Conservation (phyloP, 1,284 basidiomycete genomes). For the Hemileia vastatrix region DNA sequence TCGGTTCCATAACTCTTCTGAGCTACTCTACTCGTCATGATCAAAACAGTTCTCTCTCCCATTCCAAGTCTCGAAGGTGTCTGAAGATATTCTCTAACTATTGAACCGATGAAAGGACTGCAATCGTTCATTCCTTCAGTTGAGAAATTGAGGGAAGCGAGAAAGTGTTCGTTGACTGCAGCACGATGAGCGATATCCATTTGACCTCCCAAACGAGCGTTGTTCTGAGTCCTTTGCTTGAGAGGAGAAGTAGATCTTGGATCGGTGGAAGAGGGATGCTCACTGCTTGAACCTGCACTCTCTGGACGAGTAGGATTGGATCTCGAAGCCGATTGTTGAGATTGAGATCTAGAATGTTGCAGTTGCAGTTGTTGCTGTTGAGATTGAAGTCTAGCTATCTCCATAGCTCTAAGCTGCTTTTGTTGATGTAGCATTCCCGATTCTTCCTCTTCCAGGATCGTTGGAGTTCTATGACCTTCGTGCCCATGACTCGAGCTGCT, state of each 20-base stretch:
- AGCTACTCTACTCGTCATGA: constrained; percentile 91
- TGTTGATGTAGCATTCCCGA: constrained; percentile 16
- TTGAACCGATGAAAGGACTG: constrained; percentile 32
- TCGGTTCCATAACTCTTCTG: constrained; percentile 95
- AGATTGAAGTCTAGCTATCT: neutral
- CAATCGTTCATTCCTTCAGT: constrained; percentile 31
- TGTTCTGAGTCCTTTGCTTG: neutral
- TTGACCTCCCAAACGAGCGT: too few relatives aligned
- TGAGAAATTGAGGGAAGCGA: constrained; percentile 22
- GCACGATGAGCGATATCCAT: too few relatives aligned
- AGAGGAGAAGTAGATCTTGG: constrained; percentile 18
- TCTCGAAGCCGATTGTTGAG: constrained; percentile 18
- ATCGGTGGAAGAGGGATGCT: constrained; percentile 24
- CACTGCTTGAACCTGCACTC: constrained; percentile 20
- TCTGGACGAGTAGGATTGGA: neutral
- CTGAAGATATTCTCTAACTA: constrained; percentile 58
- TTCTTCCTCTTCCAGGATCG: constrained; percentile 38
- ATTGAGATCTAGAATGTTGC: constrained; percentile 11
- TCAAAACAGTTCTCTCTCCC: constrained; percentile 83
- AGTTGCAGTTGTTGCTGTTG: constrained; percentile 15
- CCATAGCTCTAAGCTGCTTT: neutral
- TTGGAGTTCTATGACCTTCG: constrained; percentile 34
- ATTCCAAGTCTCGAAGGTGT: constrained; percentile 74
- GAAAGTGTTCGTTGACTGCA: constrained; percentile 18
- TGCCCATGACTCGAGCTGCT: neutral